phyloP scores from a whole-genome alignment of 257 asterid genomes.

The Penstemon davidsonii region DNA sequence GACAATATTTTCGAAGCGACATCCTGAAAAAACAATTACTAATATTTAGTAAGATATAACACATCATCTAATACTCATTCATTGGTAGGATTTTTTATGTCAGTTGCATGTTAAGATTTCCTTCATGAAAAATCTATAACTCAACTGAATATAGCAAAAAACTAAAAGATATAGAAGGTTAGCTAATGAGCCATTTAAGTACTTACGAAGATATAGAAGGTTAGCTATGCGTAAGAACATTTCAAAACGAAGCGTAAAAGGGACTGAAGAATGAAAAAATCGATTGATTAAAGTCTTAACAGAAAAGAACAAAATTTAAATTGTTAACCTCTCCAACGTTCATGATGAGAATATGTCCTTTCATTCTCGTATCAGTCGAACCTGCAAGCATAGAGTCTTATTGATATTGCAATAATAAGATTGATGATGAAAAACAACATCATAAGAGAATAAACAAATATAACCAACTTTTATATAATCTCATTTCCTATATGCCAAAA shows the following conservation, averaged over 20 bases:
- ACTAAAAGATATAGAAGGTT: no score
- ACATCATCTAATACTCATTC: no score
- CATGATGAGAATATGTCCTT: constrained; percentile 43
- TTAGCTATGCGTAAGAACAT: no score
- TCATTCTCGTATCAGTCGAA: constrained; percentile 48
- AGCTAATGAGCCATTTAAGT: neutral
- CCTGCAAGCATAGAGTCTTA: constrained; percentile 38
- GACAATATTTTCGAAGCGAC: constrained; percentile 26
- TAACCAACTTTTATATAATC: neutral
- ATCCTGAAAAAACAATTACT: constrained; percentile 24
- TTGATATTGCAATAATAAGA: neutral
- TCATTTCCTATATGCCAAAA: no score
- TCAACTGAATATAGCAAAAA: no score
- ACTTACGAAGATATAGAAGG: no score
- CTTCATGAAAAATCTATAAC: no score
- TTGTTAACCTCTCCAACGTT: constrained; percentile 48
- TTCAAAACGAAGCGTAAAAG: neutral
- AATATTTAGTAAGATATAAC: constrained; percentile 6
- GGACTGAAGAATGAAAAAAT: neutral
- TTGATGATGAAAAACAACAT: neutral
- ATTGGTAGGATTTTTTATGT: no score
- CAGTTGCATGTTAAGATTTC: no score
- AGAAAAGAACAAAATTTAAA: neutral
- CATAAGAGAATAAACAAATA: neutral
- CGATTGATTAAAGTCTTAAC: neutral